phyloP scores from a whole-genome alignment of 179 eudicot genomes.

The Silene coronaria region DNA sequence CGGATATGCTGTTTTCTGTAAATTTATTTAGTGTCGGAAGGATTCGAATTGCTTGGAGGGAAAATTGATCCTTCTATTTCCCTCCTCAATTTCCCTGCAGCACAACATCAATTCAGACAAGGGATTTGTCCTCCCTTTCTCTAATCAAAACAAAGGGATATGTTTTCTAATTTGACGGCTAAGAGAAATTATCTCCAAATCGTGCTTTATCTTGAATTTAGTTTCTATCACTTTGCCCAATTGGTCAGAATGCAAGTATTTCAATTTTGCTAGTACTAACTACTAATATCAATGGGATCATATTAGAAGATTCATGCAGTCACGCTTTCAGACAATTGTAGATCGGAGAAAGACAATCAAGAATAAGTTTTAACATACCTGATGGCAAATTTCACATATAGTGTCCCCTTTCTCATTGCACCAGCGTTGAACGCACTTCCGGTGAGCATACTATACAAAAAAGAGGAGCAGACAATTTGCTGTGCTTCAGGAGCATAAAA shows the following conservation, averaged over 20 bases:
- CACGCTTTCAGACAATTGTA: neutral
- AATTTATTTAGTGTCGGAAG: no score
- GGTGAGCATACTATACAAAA: constrained; percentile 65
- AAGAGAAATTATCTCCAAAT: neutral
- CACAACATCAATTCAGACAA: no score
- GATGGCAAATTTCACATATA: constrained; percentile 74
- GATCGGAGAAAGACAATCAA: neutral
- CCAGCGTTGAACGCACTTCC: constrained; percentile 83
- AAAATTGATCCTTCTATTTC: no score
- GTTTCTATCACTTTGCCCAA: neutral
- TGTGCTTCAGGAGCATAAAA: neutral
- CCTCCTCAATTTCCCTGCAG: no score
- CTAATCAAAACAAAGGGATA: neutral
- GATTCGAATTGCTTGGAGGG: no score
- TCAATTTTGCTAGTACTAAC: neutral
- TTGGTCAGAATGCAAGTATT: no score
- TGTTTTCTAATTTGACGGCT: neutral
- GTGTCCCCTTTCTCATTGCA: constrained; percentile 81
- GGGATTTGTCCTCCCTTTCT: no score
- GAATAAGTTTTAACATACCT: constrained; percentile 34
- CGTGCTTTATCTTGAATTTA: neutral
- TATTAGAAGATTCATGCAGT: neutral
- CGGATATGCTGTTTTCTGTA: no score
- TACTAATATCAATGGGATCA: neutral
- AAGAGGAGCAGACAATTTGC: neutral